These are phyloP conservation scores for Rhynchospora pubera DNA, from an alignment of 176 grass and related monocot genomes.

Conservation along the genomic window DNA sequence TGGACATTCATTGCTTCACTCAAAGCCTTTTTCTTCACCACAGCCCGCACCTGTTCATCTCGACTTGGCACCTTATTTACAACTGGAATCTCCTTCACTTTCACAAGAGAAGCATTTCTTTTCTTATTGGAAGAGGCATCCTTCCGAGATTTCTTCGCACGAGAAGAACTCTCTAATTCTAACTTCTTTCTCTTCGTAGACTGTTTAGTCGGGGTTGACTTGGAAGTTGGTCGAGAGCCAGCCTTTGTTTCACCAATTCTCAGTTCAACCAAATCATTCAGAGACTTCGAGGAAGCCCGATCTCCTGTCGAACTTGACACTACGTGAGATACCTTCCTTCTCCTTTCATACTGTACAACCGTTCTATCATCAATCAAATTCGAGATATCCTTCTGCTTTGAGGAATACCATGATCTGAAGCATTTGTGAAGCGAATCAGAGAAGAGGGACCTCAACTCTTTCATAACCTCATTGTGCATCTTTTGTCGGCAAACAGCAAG, in stretches of 20 bases:
- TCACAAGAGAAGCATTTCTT: conserved; percentile 5
- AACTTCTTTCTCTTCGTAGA: conserved; percentile 56
- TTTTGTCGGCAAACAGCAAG: conserved; percentile 63
- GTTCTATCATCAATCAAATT: conserved; percentile 23
- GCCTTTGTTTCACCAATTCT: conserved; percentile 29
- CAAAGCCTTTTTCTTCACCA: conserved; percentile 3
- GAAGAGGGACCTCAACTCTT: conserved; percentile 35
- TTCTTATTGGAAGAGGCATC: conserved; percentile 5
- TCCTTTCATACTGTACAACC: conserved; percentile 62
- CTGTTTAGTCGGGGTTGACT: conserved; percentile 21
- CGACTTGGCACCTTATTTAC: not conserved
- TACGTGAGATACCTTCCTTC: conserved; percentile 49
- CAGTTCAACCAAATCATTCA: conserved; percentile 36
- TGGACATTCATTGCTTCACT: not conserved
- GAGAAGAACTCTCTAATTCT: not conserved
- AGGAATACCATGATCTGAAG: conserved; percentile 38
- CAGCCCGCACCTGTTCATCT: not conserved
- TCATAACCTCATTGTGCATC: conserved; percentile 53
- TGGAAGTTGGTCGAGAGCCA: conserved; percentile 26
- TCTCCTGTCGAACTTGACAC: conserved; percentile 28
- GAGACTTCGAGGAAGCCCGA: conserved; percentile 38
- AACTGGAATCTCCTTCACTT: conserved; percentile 11
- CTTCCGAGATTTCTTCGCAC: conserved; percentile 8
- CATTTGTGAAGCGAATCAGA: conserved; percentile 42
- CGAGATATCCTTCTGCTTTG: conserved; percentile 19